Conservation (phyloP, 2,329 filamentous ascomycete genomes). For the Xylaria hypoxylon region DNA sequence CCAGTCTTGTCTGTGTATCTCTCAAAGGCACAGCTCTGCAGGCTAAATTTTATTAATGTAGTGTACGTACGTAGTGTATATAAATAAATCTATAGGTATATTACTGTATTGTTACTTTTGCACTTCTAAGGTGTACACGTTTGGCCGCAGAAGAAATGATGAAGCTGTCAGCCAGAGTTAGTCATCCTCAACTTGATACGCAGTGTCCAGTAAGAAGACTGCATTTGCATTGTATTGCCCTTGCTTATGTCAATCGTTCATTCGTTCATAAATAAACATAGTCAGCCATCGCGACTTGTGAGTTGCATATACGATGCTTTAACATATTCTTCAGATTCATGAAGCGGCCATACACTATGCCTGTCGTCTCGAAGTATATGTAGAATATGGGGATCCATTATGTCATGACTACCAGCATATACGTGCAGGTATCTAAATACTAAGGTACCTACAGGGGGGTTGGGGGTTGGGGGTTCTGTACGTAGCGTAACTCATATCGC, state of each 20-base stretch:
- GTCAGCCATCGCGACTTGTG: slow-evolving; percentile 7
- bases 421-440: not conserved
- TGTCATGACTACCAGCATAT: slow-evolving; percentile 21
- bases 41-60: not conserved
- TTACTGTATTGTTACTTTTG: slow-evolving; percentile 6
- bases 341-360: not conserved
- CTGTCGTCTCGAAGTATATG: slow-evolving; percentile 3
- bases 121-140: not conserved
- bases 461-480: not conserved
- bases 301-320: slow-evolving; percentile 13
- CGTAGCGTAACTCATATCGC: slow-evolving; percentile 6
- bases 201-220: too few relatives aligned
- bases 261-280: slow-evolving; percentile 13
- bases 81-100: not conserved
- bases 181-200: too few relatives aligned
- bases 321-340: not conserved
- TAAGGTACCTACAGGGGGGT: not conserved
- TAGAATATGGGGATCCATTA: slow-evolving; percentile 4
- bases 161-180: too few relatives aligned
- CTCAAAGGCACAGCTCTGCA: too few relatives aligned
- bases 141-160: not conserved
- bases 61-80: not conserved
- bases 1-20: not conserved
- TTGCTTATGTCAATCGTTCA: slow-evolving; percentile 24
- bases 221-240: too few relatives aligned